Conservation (phyloP, 1,284 basidiomycete species). For the Tylopilus sp. region DNA sequence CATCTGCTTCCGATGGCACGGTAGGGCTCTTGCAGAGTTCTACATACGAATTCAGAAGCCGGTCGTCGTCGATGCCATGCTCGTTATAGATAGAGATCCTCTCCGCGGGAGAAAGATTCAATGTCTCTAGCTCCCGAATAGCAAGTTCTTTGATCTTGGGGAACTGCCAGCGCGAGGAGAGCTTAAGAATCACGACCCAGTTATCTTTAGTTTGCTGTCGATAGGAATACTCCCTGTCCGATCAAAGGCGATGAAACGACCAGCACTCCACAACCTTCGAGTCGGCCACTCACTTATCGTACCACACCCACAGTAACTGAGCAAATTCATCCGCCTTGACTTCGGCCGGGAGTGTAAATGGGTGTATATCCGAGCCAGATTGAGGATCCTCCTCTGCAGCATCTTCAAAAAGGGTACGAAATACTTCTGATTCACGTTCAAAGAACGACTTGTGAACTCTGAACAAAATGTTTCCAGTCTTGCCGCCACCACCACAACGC, state of each 20-base stretch:
- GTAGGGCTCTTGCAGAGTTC: constrained; percentile 47
- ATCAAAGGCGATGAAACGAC: neutral
- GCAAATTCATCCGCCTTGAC: constrained; percentile 51
- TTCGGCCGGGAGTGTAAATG: constrained; percentile 54
- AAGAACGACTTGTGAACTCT: constrained; percentile 65
- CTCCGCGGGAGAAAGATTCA: constrained; percentile 38
- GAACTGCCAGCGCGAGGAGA: constrained; percentile 34
- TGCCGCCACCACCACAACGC: neutral
- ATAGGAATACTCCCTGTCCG: constrained; percentile 27
- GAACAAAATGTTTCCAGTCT: constrained; percentile 53
- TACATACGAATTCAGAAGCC: constrained; percentile 36
- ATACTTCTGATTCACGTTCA: constrained; percentile 57
- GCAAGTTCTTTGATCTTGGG: constrained; percentile 24
- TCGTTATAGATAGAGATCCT: constrained; percentile 40
- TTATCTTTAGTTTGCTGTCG: constrained; percentile 11
- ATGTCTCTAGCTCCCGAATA: constrained; percentile 29
- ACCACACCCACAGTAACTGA: constrained; percentile 67
- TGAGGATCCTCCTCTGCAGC: constrained; percentile 35
- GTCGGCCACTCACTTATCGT: constrained; percentile 50
- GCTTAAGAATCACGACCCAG: constrained; percentile 32
- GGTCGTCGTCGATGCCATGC: constrained; percentile 36
- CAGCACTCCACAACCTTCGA: neutral
- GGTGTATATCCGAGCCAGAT: constrained; percentile 40
- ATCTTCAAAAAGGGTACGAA: constrained; percentile 45
- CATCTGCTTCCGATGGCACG: constrained; percentile 52